phyloP scores from a whole-genome alignment of 1,284 basidiomycete species.

The Ustilago vetiveriae region DNA sequence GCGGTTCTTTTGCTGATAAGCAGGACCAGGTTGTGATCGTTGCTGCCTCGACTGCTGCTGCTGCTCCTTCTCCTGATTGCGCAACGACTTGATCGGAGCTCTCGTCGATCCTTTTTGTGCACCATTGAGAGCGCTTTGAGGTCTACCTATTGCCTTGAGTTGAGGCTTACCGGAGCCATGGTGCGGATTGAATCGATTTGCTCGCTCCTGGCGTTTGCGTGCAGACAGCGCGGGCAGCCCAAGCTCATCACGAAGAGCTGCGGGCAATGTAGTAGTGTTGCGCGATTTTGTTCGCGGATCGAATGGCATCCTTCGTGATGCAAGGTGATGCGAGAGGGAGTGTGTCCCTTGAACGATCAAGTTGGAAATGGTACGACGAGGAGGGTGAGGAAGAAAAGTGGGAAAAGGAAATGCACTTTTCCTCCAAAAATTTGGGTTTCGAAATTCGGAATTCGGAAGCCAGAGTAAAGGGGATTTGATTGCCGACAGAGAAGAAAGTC shows the following conservation, averaged over 20 bases:
- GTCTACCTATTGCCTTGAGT: conserved; percentile 28
- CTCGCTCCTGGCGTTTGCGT: conserved; percentile 21
- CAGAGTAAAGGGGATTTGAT: too few relatives aligned
- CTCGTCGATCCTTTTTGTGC: conserved; percentile 13
- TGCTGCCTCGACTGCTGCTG: conserved; percentile 13
- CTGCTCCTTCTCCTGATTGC: conserved; percentile 44
- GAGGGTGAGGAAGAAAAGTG: conserved; percentile 6
- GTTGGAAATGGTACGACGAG: too few relatives aligned
- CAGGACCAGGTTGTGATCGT: background rate
- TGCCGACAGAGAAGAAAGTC: too few relatives aligned
- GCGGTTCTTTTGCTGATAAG: background rate
- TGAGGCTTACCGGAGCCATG: conserved; percentile 11
- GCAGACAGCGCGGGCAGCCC: conserved; percentile 43
- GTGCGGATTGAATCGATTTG: conserved; percentile 7
- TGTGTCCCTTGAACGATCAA: too few relatives aligned
- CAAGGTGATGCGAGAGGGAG: background rate
- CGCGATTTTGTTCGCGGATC: conserved; percentile 40
- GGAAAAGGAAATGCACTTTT: too few relatives aligned
- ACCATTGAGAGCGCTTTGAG: conserved; percentile 18
- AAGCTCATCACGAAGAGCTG: conserved; percentile 59
- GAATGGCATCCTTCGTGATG: conserved; percentile 26
- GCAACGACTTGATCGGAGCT: conserved; percentile 37
- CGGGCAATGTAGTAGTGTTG: conserved; percentile 58
- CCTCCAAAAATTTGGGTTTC: conserved; percentile 14
- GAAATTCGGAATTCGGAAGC: conserved; percentile 22